phyloP scores from a whole-genome alignment of 257 asterid genomes.

The Petunia secreta region DNA sequence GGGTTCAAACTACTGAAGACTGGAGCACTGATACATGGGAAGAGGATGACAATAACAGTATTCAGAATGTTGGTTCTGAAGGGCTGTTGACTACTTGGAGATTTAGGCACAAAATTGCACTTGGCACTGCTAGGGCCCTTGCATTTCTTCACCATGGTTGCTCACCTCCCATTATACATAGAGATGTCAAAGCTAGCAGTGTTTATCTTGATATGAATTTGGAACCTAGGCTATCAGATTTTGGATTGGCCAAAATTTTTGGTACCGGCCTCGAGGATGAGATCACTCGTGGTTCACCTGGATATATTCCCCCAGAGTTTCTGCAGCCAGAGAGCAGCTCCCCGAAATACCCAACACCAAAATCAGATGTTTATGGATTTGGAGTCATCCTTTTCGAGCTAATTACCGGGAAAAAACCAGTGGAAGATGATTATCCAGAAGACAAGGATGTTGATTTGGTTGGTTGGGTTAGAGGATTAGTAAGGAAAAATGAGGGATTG shows the following conservation, averaged over 20 bases:
- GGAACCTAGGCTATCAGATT: constrained; percentile 40
- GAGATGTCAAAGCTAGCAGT: constrained; percentile 39
- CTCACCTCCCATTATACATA: constrained; percentile 41
- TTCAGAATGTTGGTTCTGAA: constrained; percentile 37
- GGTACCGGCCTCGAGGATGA: constrained; percentile 36
- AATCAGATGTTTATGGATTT: constrained; percentile 40
- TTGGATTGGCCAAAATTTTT: constrained; percentile 37
- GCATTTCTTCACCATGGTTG: constrained; percentile 45
- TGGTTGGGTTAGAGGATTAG: constrained; percentile 39
- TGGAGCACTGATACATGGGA: constrained; percentile 40
- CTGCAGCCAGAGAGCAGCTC: constrained; percentile 32
- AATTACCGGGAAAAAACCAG: constrained; percentile 37
- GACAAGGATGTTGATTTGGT: constrained; percentile 30
- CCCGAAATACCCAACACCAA: constrained; percentile 34
- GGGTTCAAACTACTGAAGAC: constrained; percentile 30
- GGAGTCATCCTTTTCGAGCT: constrained; percentile 42
- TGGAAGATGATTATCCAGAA: constrained; percentile 35
- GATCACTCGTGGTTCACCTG: constrained; percentile 31
- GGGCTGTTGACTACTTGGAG: constrained; percentile 38
- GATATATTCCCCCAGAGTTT: constrained; percentile 40
- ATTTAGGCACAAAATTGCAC: constrained; percentile 39
- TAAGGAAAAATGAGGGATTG: constrained; percentile 35
- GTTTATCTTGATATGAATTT: constrained; percentile 35
- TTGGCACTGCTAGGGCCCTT: constrained; percentile 40
- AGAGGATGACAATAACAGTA: constrained; percentile 25